Base-by-base conservation (phyloP, 805 yeast species). In the Suhomyces sp. region DNA sequence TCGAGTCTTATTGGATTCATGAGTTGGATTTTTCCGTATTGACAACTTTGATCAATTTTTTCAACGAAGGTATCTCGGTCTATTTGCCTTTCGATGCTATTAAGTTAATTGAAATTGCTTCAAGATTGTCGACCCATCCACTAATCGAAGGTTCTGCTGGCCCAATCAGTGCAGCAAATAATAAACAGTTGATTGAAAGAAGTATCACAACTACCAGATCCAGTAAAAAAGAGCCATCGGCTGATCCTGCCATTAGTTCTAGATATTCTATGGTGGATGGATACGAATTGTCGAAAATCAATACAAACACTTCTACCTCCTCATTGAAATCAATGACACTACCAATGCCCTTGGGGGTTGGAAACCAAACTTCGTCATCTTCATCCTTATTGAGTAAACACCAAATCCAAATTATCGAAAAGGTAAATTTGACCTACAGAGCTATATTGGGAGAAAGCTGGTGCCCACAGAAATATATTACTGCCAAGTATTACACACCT, bases 1-100 rank as follows among this genome's bases (percentile, higher is more conserved):
- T 93, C 66, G 96, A 90, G 66, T 85, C 94, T 48, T 91, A 87
- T 64, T 93, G 97, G 97, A 82, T 84, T 56, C 81, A 80, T 46
- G 75, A 78, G 43, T 50, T 68, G 5, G 96, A 91, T 65, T 80
- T 79, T 54, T 69, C 67, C 22, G 72, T 85, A 39, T 69, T 91
- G 44, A 82, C 94, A 10, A 85, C 89, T 0, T 70, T 90, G 60
- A 78, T 87, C 44, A 87, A 87, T 61, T 87, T 90, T 63, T 85
- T 89, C 62, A 88, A 87, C 64, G 96, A 88, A 66, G 90, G 85
- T 12, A 76, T 84, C n/a, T 74, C 81, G n/a, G 61, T 66, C 10
- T 74, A 66, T 52, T 69, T 87, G 49, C 96, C 94, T 0, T 67
- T 84, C 19, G 93, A 87, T 57, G 75, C 87, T 2, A 80, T 82